These are phyloP conservation scores for Cladochytrium replicatum DNA, from an alignment of 192 early-diverging fungal species.

Conservation along the genomic window DNA sequence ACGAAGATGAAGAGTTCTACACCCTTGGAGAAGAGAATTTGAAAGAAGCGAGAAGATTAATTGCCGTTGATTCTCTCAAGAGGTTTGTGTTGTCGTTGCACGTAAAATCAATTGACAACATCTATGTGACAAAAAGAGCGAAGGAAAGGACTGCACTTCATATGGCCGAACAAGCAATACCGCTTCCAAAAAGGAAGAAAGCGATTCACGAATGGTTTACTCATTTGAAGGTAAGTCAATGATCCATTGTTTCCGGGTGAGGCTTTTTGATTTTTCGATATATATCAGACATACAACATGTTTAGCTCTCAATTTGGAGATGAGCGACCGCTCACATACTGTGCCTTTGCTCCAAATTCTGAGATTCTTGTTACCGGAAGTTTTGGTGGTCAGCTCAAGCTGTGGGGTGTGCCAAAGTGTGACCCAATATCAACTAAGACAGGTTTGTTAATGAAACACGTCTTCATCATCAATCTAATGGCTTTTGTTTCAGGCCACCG, in stretches of 20 bases:
- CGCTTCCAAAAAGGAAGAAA: conserved; percentile 55
- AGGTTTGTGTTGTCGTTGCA: conserved; percentile 5
- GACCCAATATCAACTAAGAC: conserved; percentile 43
- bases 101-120: neutral
- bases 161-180: conserved; percentile 50
- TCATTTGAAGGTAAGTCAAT: conserved; percentile 49
- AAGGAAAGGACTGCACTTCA: conserved; percentile 51
- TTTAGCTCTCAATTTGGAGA: conserved; percentile 81
- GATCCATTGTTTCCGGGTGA: neutral
- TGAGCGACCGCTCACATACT: conserved; percentile 70
- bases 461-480: neutral
- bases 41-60: conserved; percentile 28
- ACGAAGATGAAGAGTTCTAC: conserved; percentile 37
- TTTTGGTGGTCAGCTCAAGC: conserved; percentile 74
- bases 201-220: conserved; percentile 63
- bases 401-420: conserved; percentile 79
- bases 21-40: conserved; percentile 46
- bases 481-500: conserved; percentile 52
- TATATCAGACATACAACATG: conserved; percentile 42
- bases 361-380: conserved; percentile 66
- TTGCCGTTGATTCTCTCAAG: conserved; percentile 5
- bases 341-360: conserved; percentile 72
- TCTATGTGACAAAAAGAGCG: neutral
- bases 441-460: conserved; percentile 15
- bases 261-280: neutral